These are phyloP conservation scores for Neoscytalidium dimidiatum DNA, from an alignment of 2,329 filamentous ascomycete species.

Conservation along the genomic window DNA sequence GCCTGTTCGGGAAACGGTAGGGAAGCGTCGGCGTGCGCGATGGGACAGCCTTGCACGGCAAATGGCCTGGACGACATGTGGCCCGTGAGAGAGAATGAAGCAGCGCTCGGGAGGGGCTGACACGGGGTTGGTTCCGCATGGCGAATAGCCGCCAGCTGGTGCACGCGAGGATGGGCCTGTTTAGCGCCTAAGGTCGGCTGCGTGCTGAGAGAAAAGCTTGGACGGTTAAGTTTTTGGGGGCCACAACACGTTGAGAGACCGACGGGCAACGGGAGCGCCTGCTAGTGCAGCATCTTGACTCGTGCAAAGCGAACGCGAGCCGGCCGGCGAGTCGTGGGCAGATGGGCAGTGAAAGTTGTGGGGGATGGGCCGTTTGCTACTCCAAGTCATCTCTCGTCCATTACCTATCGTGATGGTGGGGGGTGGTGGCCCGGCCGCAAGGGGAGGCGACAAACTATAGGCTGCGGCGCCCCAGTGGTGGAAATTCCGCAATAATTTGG, in stretches of 20 bases:
- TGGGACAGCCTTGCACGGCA: not conserved
- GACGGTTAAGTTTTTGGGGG: not conserved
- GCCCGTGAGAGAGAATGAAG: not conserved
- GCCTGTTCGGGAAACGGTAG: not conserved
- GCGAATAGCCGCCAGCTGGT: not conserved
- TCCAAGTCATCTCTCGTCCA: constrained; percentile 5
- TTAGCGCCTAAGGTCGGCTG: not conserved
- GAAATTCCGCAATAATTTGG: constrained; percentile 10
- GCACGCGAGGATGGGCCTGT: not conserved
- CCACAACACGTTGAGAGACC: not conserved
- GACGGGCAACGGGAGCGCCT: not conserved
- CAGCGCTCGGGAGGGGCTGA: constrained; percentile 7
- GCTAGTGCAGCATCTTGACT: not conserved
- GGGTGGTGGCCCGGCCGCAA: not conserved
- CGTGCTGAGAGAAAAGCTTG: constrained; percentile 1
- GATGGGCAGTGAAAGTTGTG: constrained; percentile 7
- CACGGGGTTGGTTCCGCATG: not conserved
- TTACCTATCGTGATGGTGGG: not conserved
- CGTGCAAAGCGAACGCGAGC: constrained; percentile 13
- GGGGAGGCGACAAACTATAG: not conserved
- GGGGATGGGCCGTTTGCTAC: not conserved
- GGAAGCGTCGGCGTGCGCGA: constrained; percentile 1
- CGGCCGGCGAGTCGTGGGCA: not conserved
- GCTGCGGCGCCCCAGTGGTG: not conserved
- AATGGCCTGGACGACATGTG: not conserved